Evolutionary conservation across 768 basidiomycete genomes (phyloP), one percentile per base, ranked within the genome.

Genomic region (Suillus weaverae): DNA sequence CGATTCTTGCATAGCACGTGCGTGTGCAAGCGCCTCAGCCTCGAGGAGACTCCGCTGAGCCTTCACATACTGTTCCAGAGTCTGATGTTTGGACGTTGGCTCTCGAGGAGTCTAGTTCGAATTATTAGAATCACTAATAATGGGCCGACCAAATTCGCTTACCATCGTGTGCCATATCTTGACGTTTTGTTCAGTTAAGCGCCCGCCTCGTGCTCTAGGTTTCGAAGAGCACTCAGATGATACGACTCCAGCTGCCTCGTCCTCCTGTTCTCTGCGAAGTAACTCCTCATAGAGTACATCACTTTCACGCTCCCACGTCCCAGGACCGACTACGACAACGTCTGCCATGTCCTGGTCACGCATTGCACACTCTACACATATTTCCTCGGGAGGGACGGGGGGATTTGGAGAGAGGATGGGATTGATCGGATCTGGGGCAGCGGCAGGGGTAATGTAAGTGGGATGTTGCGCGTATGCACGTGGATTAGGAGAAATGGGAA

Each of bases 321-420:
- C 94, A 11, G 89, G 87, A 35, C 88, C 86, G 4, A 88, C 85
- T 26, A 97, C 97, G 74, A 92, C 86, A 32, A 99, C 94, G 74
- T 97, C 96, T 10, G 90, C 94, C 91, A 99, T 94, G 74, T 99
- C 97, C 73, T 97, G 88, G 76, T 99, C 97, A 38, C 97, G 89
- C 96, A 99, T 99, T 64, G 97, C 91, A 73, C 97, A 99, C 76
- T 99, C 97, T 41, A 97, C 82, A 70, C 97, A 99, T 36, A 98
- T 80, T 75, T 99, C 97, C 70, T 92, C 91, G 68, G 85, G 88
- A 11, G 78, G 80, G 5, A 71, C 72, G 35, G 77, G 85, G 30
- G 82, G 85, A 16, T 80, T 80, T 38, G 87, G 85, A 0, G 85
- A 82, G 70, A 85, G 87, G 5, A 87, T 82, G 4, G 89, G 84